Evolutionary conservation across 192 early-diverging fungal species (phyloP).

Genomic region (Backusella macrospora): DNA sequence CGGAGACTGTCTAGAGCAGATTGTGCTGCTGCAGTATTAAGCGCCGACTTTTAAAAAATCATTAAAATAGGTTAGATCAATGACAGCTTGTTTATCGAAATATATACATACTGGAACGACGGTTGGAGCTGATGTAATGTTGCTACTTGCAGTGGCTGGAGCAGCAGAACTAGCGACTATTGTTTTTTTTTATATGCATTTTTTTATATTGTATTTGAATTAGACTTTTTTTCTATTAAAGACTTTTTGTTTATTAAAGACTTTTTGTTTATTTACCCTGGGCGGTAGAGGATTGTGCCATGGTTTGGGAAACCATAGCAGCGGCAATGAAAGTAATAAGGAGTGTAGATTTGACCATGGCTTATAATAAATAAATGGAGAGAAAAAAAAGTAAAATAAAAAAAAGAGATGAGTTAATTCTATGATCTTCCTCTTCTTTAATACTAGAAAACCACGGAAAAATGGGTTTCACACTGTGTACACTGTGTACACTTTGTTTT

Average conservation of each 20-base stretch:
- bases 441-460: neutral
- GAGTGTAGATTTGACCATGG: conserved; percentile 9
- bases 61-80: neutral
- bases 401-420: conserved; percentile 15
- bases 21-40: neutral
- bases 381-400: conserved; percentile 14
- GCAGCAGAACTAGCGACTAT: neutral
- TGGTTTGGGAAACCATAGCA: neutral
- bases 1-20: neutral
- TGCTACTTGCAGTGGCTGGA: neutral
- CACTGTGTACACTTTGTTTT: neutral
- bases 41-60: neutral
- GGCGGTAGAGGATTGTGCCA: neutral
- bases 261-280: neutral
- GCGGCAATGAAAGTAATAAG: neutral
- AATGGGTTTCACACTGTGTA: conserved; percentile 3
- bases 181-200: neutral
- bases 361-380: neutral
- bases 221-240: neutral
- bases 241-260: neutral
- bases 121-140: neutral
- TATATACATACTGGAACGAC: neutral
- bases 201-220: neutral
- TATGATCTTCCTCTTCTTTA: conserved; percentile 5
- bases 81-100: neutral